These are phyloP conservation scores for Amauroascus verrucosus DNA, from an alignment of 2,329 filamentous ascomycete species.

Conservation along the genomic window DNA sequence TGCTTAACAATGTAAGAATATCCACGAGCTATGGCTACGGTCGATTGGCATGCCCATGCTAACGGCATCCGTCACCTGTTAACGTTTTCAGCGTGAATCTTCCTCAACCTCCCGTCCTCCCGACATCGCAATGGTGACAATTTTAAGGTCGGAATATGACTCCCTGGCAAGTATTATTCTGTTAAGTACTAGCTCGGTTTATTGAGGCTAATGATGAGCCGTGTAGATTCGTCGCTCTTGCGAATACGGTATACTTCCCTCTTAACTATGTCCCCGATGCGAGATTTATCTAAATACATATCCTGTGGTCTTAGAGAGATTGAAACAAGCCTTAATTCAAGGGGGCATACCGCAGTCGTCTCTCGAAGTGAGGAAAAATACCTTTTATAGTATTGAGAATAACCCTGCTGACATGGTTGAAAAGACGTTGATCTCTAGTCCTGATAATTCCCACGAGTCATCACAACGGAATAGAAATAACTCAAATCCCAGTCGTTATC, in stretches of 20 bases:
- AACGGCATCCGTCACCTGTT: not conserved
- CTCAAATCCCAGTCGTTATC: not conserved
- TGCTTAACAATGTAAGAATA: not conserved
- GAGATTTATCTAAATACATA: slow-evolving; percentile 1
- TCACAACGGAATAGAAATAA: not conserved
- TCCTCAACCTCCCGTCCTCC: slow-evolving; percentile 19
- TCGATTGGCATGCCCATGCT: not conserved
- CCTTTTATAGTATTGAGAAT: slow-evolving; percentile 5
- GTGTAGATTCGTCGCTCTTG: slow-evolving; percentile 21
- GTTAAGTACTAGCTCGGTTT: not conserved
- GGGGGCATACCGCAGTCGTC: slow-evolving; percentile 43
- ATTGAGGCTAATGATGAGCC: slow-evolving; percentile 2
- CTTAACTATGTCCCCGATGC: not conserved
- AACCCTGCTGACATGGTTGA: slow-evolving; percentile 15
- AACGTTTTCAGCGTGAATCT: not conserved
- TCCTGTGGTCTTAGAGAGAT: slow-evolving; percentile 29
- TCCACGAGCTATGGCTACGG: not conserved
- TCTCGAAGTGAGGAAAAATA: slow-evolving; percentile 37
- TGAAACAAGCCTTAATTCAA: slow-evolving; percentile 41
- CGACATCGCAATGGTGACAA: slow-evolving; percentile 39
- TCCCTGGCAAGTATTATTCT: slow-evolving; percentile 39
- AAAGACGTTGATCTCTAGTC: slow-evolving; percentile 14
- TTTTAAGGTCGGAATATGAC: slow-evolving; percentile 54
- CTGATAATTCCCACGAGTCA: not conserved
- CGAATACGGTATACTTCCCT: slow-evolving; percentile 23